These are phyloP conservation scores for Sanguinoderma infundibulare DNA, from an alignment of 1,284 basidiomycete genomes.

Conservation along the genomic window DNA sequence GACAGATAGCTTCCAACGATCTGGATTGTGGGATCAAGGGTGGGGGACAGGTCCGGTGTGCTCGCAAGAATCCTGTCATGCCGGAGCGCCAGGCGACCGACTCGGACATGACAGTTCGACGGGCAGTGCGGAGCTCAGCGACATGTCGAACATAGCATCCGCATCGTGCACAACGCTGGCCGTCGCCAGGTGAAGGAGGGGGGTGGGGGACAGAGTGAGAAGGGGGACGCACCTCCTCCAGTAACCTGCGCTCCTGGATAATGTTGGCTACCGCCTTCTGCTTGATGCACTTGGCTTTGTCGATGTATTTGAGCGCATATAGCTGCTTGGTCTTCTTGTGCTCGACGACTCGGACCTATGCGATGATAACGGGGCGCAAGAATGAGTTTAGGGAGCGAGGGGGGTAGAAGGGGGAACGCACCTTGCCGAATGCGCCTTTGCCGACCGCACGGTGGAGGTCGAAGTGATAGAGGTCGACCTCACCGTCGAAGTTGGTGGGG, in stretches of 20 bases:
- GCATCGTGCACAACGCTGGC: not conserved
- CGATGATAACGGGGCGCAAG: not conserved
- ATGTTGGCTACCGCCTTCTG: conserved; percentile 94
- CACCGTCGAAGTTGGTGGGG: conserved; percentile 91
- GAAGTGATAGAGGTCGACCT: conserved; percentile 96
- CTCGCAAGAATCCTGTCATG: conserved; percentile 3
- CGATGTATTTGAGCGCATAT: conserved; percentile 98
- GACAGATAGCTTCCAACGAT: not conserved
- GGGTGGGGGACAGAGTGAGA: conserved; percentile 17
- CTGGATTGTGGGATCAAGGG: not conserved
- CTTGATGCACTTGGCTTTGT: conserved; percentile 90
- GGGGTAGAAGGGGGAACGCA: conserved; percentile 35
- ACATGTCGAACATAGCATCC: not conserved
- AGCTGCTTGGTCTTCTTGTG: conserved; percentile 93
- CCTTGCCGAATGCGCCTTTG: conserved; percentile 98
- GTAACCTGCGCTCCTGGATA: conserved; percentile 88
- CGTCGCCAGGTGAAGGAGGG: not conserved
- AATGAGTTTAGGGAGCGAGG: conserved; percentile 6
- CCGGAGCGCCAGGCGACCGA: conserved; percentile 1
- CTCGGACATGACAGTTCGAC: not conserved
- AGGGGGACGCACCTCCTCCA: conserved; percentile 76
- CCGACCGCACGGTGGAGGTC: conserved; percentile 93
- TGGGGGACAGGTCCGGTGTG: not conserved
- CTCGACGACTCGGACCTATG: conserved; percentile 87
- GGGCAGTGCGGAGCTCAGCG: not conserved